Percentiles rank a stretch among this genome's conserved stretches.
These are phyloP conservation scores for Pythium periplocum DNA, from an alignment of 352 stramenopile species.

Conservation along the genomic window DNA sequence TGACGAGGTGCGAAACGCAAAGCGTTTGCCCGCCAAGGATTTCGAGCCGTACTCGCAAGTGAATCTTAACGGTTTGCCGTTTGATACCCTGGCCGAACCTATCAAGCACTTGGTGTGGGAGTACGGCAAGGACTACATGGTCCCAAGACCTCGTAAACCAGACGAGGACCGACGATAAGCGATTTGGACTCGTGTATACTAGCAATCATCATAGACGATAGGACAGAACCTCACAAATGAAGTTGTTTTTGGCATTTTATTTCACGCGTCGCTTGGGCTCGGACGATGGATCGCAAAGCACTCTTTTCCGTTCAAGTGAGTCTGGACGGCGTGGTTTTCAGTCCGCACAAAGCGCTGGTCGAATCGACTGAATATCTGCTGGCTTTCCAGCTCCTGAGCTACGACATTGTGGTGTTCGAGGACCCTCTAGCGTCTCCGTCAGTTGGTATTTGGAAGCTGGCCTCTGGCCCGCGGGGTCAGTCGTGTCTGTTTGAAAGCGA, in stretches of 20 bases:
- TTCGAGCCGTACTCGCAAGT: slow-evolving; percentile 22
- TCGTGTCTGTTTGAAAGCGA: slow-evolving; percentile 18
- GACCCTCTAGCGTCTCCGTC: not conserved
- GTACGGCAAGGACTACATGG: slow-evolving; percentile 6
- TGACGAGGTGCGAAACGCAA: not conserved
- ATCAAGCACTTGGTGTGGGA: slow-evolving; percentile 3
- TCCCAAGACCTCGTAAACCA: not conserved
- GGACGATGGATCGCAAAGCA: too few species aligned
- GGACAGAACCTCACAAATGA: too few species aligned
- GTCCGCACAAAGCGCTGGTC: too few species aligned
- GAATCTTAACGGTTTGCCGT: slow-evolving; percentile 22
- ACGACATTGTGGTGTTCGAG: slow-evolving; percentile 17
- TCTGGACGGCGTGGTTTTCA: too few species aligned
- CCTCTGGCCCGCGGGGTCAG: not conserved
- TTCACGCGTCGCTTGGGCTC: too few species aligned
- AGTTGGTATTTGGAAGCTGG: not conserved
- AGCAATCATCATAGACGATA: too few species aligned
- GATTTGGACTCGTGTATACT: too few species aligned
- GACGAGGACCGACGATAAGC: too few species aligned
- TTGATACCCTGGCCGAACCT: slow-evolving; percentile 1
- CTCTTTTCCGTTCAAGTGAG: too few species aligned
- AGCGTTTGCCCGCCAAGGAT: slow-evolving; percentile 14
- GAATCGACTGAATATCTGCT: slow-evolving; percentile 1
- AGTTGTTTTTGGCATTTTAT: too few species aligned
- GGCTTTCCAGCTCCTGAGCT: slow-evolving; percentile 16